A percentile compares a stretch with the other conserved stretches of the same genome.
phyloP scores from a whole-genome alignment of 2,329 filamentous ascomycete genomes.

The Aspergillus sp. region DNA sequence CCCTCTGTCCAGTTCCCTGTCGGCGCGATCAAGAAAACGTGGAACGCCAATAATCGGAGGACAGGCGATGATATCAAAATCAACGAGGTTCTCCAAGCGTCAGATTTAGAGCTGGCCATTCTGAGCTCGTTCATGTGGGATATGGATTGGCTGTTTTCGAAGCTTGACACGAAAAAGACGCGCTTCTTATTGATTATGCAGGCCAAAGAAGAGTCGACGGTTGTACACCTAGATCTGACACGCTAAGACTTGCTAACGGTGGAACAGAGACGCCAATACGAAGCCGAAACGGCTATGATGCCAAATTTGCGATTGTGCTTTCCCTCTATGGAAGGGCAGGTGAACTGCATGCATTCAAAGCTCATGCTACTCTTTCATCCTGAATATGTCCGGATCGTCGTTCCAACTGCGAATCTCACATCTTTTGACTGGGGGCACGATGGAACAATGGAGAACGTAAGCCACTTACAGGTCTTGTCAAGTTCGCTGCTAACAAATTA shows the following conservation, averaged over 20 bases:
- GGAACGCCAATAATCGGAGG: constrained; percentile 58
- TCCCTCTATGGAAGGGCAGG: constrained; percentile 65
- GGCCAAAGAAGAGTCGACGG: constrained; percentile 44
- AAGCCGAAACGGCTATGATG: constrained; percentile 37
- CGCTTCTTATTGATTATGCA: constrained; percentile 60
- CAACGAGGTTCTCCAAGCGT: constrained; percentile 73
- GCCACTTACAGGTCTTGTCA: constrained; percentile 14
- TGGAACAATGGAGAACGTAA: constrained; percentile 70
- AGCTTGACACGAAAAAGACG: constrained; percentile 56
- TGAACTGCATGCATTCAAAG: constrained; percentile 87
- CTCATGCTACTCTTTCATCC: constrained; percentile 80
- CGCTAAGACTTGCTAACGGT: not conserved
- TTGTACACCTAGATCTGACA: not conserved
- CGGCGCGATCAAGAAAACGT: constrained; percentile 76
- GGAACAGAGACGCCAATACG: constrained; percentile 31
- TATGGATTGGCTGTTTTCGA: constrained; percentile 67
- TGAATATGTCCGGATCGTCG: constrained; percentile 65
- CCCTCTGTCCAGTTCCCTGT: constrained; percentile 41
- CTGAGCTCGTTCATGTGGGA: constrained; percentile 87
- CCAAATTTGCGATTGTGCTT: constrained; percentile 64
- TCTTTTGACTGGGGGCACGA: constrained; percentile 87
- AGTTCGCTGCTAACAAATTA: constrained; percentile 25
- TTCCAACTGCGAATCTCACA: constrained; percentile 82
- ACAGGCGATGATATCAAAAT: constrained; percentile 70
- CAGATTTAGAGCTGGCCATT: constrained; percentile 66